Conservation (phyloP, 257 asterid species). For the Gentiana dahurica region DNA sequence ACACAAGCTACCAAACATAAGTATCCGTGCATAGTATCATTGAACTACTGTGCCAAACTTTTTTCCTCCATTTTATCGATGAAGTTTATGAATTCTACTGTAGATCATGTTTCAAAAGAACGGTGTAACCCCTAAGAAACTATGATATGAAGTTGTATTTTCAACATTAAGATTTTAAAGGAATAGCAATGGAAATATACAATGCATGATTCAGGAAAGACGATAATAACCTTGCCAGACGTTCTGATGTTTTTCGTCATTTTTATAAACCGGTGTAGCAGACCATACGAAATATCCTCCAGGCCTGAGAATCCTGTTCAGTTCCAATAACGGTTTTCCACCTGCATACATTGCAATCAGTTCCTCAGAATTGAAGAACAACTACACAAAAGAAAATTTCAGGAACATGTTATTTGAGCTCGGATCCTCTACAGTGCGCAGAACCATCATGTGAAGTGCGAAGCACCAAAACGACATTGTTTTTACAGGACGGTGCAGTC, state of each 20-base stretch:
- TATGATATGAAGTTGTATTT: background rate
- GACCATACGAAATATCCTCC: slow-evolving; percentile 98
- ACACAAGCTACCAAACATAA: too few relatives aligned
- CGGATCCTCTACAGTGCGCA: too few relatives aligned
- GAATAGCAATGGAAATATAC: background rate
- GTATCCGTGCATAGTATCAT: too few relatives aligned
- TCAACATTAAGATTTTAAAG: background rate
- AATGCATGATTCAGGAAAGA: background rate
- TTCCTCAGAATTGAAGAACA: background rate
- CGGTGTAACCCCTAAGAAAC: background rate
- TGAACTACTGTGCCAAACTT: too few relatives aligned
- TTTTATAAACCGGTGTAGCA: slow-evolving; percentile 84
- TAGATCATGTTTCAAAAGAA: too few relatives aligned
- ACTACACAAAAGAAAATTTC: slow-evolving; percentile 8
- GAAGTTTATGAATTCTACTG: too few relatives aligned
- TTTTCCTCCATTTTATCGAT: too few relatives aligned
- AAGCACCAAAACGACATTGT: too few relatives aligned
- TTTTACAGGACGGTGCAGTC: too few relatives aligned
- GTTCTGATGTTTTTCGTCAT: slow-evolving; percentile 49
- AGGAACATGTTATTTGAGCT: background rate
- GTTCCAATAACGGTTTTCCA: slow-evolving; percentile 83
- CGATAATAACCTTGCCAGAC: slow-evolving; percentile 68
- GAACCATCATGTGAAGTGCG: too few relatives aligned
- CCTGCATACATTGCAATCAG: slow-evolving; percentile 39
- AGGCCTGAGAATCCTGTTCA: slow-evolving; percentile 89